These are phyloP conservation scores for Clonostachys chloroleuca DNA, from an alignment of 2,329 filamentous ascomycete genomes.

Conservation along the genomic window DNA sequence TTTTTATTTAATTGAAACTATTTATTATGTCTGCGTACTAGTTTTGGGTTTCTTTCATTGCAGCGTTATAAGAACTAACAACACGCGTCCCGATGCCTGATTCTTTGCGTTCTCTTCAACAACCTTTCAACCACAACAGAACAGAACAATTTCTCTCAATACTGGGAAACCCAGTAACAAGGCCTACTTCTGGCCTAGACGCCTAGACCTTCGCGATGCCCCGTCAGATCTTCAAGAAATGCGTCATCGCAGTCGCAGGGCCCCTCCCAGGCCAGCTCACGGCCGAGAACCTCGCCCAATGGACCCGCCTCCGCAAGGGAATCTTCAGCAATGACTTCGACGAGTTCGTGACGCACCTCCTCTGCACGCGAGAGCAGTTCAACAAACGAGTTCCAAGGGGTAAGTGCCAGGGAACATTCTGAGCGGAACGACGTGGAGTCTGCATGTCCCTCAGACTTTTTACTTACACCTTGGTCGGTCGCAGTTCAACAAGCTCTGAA, in stretches of 20 bases:
- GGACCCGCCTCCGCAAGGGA: constrained; percentile 62
- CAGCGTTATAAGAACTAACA: too few relatives aligned
- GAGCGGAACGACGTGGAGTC: background rate
- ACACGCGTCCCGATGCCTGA: too few relatives aligned
- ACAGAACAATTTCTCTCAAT: too few relatives aligned
- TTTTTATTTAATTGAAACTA: too few relatives aligned
- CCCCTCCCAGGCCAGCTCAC: constrained; percentile 44
- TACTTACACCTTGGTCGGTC: constrained; percentile 8
- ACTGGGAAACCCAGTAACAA: too few relatives aligned
- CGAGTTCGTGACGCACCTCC: constrained; percentile 64
- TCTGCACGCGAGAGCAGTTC: constrained; percentile 61
- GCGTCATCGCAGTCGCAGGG: constrained; percentile 54
- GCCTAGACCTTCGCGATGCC: constrained; percentile 21
- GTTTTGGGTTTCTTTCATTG: too few relatives aligned
- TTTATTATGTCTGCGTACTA: too few relatives aligned
- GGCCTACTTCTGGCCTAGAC: background rate
- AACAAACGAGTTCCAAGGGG: constrained; percentile 32
- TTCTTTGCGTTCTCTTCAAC: too few relatives aligned
- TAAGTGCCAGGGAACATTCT: constrained; percentile 8
- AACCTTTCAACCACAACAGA: too few relatives aligned
- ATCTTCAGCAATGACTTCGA: constrained; percentile 45
- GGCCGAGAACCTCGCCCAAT: constrained; percentile 55
- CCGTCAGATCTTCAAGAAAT: constrained; percentile 41
- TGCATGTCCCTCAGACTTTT: too few relatives aligned
- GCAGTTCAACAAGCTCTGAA: constrained; percentile 27